A percentile compares a stretch with the other conserved stretches of the same genome.
Conservation (phyloP, 495 filamentous ascomycete genomes). For the Pyronema omphalodes region DNA sequence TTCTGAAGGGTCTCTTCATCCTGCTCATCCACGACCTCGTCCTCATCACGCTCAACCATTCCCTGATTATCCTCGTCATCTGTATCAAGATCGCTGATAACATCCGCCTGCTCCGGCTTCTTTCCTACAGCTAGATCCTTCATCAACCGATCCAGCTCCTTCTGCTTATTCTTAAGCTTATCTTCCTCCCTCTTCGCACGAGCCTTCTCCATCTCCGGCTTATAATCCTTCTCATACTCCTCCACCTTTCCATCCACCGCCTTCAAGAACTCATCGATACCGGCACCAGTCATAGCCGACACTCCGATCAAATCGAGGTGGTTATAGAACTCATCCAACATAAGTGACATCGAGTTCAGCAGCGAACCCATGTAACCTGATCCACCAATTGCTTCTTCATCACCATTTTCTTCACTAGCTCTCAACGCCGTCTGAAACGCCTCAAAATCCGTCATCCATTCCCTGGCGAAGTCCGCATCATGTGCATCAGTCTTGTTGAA, state of each 20-base stretch:
- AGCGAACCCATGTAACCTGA: conserved; percentile 95
- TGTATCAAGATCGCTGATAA: conserved; percentile 43
- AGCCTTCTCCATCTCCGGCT: conserved; percentile 70
- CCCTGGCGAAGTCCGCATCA: conserved; percentile 77
- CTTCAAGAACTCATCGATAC: conserved; percentile 81
- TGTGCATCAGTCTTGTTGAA: conserved; percentile 98
- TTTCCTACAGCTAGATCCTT: conserved; percentile 64
- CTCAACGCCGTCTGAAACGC: conserved; percentile 76
- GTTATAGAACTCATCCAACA: conserved; percentile 94
- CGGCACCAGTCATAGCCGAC: conserved; percentile 78
- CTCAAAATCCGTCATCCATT: conserved; percentile 99
- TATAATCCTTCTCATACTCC: conserved; percentile 84
- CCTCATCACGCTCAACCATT: conserved; percentile 31
- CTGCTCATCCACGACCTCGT: conserved; percentile 31
- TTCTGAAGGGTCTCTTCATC: conserved; percentile 41
- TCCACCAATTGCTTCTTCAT: conserved; percentile 51
- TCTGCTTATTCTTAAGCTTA: conserved; percentile 49
- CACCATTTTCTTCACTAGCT: conserved; percentile 57
- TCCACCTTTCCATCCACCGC: conserved; percentile 69
- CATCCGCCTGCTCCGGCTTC: conserved; percentile 31
- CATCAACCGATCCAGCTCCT: conserved; percentile 83
- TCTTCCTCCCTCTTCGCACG: conserved; percentile 53
- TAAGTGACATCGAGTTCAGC: conserved; percentile 89
- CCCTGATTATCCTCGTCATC: conserved; percentile 32
- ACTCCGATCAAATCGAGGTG: conserved; percentile 85